phyloP scores from a whole-genome alignment of 164 flowering plant species.

The Nelumbo lutea region DNA sequence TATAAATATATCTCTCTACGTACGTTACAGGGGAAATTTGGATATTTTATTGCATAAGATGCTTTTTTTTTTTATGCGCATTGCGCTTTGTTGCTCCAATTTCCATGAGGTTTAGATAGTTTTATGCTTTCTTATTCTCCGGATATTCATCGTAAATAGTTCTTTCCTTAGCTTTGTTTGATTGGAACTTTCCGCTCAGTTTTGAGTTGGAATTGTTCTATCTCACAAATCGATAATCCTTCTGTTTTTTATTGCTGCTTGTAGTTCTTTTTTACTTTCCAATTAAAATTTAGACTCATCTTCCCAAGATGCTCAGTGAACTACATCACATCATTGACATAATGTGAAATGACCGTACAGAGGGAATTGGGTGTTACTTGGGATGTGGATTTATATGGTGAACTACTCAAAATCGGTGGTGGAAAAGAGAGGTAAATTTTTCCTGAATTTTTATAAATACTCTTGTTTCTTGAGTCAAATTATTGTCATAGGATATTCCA shows the following conservation, averaged over 20 bases:
- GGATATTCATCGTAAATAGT: neutral
- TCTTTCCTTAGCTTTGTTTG: neutral
- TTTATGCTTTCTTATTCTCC: neutral
- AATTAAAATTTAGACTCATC: neutral
- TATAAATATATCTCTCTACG: neutral
- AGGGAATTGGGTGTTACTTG: slow-evolving; percentile 82
- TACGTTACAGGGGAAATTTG: neutral
- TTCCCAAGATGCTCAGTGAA: neutral
- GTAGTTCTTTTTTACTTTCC: neutral
- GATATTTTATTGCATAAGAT: neutral
- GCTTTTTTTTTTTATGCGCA: neutral
- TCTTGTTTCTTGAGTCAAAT: neutral
- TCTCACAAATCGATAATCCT: neutral
- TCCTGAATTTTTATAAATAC: neutral
- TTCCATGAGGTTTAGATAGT: neutral
- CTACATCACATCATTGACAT: neutral
- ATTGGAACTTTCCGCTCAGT: neutral
- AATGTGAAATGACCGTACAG: slow-evolving; percentile 33
- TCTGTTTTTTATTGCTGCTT: neutral
- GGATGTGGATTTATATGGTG: slow-evolving; percentile 95
- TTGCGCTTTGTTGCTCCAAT: neutral
- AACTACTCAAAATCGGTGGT: slow-evolving; percentile 95
- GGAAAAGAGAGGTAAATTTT: slow-evolving; percentile 82
- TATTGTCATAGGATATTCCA: neutral
- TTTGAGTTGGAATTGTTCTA: neutral